Base-by-base conservation (phyloP, 148 eudicot genomes). In the Chenopodium quinoa region DNA sequence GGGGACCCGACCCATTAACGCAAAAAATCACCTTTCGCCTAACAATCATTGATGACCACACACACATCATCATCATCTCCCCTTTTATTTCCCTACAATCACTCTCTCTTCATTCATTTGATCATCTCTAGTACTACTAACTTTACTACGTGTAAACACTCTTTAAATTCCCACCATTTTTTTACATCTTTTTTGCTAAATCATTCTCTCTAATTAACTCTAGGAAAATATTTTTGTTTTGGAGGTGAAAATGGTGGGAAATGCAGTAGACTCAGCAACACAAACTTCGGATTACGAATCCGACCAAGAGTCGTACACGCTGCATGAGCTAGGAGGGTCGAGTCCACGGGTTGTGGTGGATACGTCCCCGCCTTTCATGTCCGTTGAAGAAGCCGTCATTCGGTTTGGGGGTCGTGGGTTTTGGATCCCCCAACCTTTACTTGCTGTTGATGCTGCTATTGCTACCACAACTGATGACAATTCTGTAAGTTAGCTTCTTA, bases 331-430 rank as follows among this genome's bases (percentile, higher is more conserved):
- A 13, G 78, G 74, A 1, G 79, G 80, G 23, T 64, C 85, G 2
- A 89, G 89, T 62, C 91, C 93, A 0, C 81, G 97, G 37, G 92
- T 77, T 1, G 93, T 93, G 66, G 92, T 92, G 32, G 98, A 94
- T 84, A 92, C 97, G 0, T 90, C 98, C 1, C 88, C 84, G 17
- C 97, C 98, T 2, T 93, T 94, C 79, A 90, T 79, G 83, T 93
- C 98, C 4, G 98, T 94, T 10, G 90, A 92, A 79, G 98, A 95
- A 84, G 98, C 98, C 6, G 98, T 95, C 37, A 86, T 87, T 73
- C 89, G 83, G 79, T 95, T 93, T 63, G 97, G 94, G 12, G 96
- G 98, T 58, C 89, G 89, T 6, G 96, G 94, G 23, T 90, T 87
- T 81, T 93, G 96, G 96, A 86, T 85, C 27, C 96, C 96, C 46